phyloP scores from a whole-genome alignment of 208 protist genomes.

The Trypanosoma rangeli region DNA sequence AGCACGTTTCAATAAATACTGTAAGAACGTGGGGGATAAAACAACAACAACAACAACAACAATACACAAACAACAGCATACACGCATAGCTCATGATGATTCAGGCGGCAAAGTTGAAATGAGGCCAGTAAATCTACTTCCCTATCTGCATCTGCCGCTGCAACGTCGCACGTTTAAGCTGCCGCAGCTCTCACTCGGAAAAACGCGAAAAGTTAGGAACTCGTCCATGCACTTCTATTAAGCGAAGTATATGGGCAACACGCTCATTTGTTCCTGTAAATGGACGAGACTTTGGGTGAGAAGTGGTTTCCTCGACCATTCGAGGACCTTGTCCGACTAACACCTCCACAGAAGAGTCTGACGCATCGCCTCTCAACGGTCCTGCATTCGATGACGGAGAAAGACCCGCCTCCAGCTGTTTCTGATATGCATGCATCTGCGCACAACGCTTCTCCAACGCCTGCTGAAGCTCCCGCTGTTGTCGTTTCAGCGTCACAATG shows the following conservation, averaged over 20 bases:
- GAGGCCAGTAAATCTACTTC: background rate
- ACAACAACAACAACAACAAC: too few relatives aligned
- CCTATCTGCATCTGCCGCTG: background rate
- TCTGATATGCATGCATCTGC: conserved; percentile 7
- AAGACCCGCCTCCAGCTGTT: conserved; percentile 4
- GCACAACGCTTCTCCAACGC: background rate
- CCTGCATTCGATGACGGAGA: background rate
- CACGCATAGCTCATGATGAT: background rate
- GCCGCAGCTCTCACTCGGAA: conserved; percentile 15
- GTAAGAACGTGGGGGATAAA: background rate
- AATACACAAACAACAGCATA: background rate
- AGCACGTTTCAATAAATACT: background rate
- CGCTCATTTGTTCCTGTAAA: background rate
- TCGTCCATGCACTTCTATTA: conserved; percentile 18
- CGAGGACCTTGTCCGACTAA: background rate
- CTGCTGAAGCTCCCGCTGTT: conserved; percentile 7
- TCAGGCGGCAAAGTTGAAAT: background rate
- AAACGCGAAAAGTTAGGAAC: conserved; percentile 11
- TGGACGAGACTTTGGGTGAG: background rate
- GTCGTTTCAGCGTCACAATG: background rate
- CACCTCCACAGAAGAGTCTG: background rate
- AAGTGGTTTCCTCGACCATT: background rate
- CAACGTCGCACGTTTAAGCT: background rate
- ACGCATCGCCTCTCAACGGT: background rate
- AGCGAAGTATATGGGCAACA: conserved; percentile 12